phyloP scores from a whole-genome alignment of 192 early-diverging fungal species.

The Geranomyces michiganensis region DNA sequence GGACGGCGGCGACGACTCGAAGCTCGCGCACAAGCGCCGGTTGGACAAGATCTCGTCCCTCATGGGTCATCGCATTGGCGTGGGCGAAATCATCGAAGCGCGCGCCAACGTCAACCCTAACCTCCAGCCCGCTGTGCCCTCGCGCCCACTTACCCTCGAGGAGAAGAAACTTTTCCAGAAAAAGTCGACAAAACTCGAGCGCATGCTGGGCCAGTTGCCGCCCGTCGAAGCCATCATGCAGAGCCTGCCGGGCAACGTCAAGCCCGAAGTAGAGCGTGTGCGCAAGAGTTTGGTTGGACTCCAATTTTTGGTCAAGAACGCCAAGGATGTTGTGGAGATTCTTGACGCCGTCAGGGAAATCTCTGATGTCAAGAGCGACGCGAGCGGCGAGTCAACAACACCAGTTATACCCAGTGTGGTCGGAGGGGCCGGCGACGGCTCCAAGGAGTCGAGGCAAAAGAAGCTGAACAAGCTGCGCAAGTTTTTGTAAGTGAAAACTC shows the following conservation, averaged over 20 bases:
- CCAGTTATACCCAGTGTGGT: not conserved
- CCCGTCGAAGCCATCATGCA: constrained; percentile 34
- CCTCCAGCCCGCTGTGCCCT: not conserved
- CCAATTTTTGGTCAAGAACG: constrained; percentile 11
- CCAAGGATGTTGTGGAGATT: constrained; percentile 31
- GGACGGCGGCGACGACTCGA: constrained; percentile 3
- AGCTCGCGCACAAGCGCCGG: constrained; percentile 40
- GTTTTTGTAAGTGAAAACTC: constrained; percentile 46
- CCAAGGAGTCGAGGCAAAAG: not conserved
- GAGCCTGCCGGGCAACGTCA: constrained; percentile 14
- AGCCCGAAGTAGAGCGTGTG: constrained; percentile 3
- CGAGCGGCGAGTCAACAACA: not conserved
- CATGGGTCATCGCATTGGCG: constrained; percentile 49
- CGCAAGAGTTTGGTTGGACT: constrained; percentile 20
- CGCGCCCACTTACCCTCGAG: constrained; percentile 39
- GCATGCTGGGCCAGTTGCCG: constrained; percentile 40
- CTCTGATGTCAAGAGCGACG: constrained; percentile 5
- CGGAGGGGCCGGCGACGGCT: not conserved
- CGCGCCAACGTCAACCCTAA: not conserved
- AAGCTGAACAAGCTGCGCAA: constrained; percentile 47
- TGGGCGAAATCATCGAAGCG: constrained; percentile 26
- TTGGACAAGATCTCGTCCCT: constrained; percentile 51
- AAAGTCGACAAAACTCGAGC: constrained; percentile 44
- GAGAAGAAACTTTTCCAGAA: constrained; percentile 42
- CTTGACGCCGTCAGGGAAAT: constrained; percentile 28